These are phyloP conservation scores for Tricholoma terreum DNA, from an alignment of 768 basidiomycete genomes.

Conservation along the genomic window DNA sequence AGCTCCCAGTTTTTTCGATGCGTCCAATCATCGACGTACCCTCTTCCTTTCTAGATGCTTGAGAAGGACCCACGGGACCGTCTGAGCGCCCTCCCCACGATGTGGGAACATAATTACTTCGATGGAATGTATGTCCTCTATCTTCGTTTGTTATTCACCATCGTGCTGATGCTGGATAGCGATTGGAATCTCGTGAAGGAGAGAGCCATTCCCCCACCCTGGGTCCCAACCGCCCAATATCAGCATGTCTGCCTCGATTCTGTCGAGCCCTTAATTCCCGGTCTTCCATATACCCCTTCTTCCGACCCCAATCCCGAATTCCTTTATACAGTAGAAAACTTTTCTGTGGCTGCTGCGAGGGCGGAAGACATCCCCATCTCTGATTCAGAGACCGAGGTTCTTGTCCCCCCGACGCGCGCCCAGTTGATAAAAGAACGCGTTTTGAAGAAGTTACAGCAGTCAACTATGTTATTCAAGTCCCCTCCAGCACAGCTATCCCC, in stretches of 20 bases:
- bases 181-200: slow-evolving; percentile 14
- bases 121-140: slow-evolving; percentile 6
- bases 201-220: slow-evolving; percentile 1
- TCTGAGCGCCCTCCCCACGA: not conserved
- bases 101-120: slow-evolving; percentile 10
- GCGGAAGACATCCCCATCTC: not conserved
- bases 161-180: slow-evolving; percentile 5
- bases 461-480: not conserved
- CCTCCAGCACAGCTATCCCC: not conserved
- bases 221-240: slow-evolving; percentile 3
- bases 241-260: not conserved
- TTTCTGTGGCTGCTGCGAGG: not conserved
- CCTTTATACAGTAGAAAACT: not conserved
- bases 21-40: not conserved
- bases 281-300: not conserved
- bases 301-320: slow-evolving; percentile 6
- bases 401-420: not conserved
- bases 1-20: not conserved
- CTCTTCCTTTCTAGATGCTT: slow-evolving; percentile 6
- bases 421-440: not conserved
- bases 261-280: not conserved
- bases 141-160: not conserved
- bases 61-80: slow-evolving; percentile 10
- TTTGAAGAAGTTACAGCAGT: not conserved
- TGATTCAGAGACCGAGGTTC: not conserved